These are phyloP conservation scores for Arachis stenosperma DNA, from an alignment of 306 rosid species.

Conservation along the genomic window DNA sequence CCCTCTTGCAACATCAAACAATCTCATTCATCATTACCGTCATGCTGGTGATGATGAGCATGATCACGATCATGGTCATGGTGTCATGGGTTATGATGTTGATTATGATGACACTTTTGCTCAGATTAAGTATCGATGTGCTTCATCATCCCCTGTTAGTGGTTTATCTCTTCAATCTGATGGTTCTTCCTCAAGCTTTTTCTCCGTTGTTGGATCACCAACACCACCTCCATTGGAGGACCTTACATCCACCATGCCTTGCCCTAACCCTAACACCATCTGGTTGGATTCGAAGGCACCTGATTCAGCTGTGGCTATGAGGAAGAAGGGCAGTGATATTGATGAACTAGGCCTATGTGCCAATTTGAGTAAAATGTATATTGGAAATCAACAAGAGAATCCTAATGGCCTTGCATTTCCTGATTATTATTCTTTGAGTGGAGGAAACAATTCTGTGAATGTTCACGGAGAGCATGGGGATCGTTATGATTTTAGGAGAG, in stretches of 20 bases:
- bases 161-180: conserved; percentile 55
- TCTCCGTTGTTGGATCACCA: conserved; percentile 61
- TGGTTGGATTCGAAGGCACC: conserved; percentile 38
- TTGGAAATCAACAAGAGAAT: conserved; percentile 40
- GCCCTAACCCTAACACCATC: conserved; percentile 33
- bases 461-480: conserved; percentile 19
- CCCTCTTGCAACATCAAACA: conserved; percentile 56
- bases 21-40: conserved; percentile 32
- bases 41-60: conserved; percentile 28
- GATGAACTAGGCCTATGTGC: conserved; percentile 50
- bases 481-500: conserved; percentile 35
- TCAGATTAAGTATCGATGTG: conserved; percentile 44
- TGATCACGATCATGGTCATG: conserved; percentile 27
- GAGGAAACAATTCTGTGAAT: conserved; percentile 38
- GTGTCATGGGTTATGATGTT: conserved; percentile 26
- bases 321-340: conserved; percentile 39
- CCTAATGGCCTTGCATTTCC: conserved; percentile 27
- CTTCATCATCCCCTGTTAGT: conserved; percentile 52
- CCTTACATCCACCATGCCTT: conserved; percentile 42
- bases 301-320: conserved; percentile 34
- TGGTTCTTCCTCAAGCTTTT: conserved; percentile 60
- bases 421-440: conserved; percentile 31
- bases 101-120: conserved; percentile 26
- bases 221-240: conserved; percentile 55
- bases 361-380: conserved; percentile 46